Evolutionary conservation across 2,329 filamentous ascomycete genomes (phyloP).

Genomic region (Volutella citrinella): DNA sequence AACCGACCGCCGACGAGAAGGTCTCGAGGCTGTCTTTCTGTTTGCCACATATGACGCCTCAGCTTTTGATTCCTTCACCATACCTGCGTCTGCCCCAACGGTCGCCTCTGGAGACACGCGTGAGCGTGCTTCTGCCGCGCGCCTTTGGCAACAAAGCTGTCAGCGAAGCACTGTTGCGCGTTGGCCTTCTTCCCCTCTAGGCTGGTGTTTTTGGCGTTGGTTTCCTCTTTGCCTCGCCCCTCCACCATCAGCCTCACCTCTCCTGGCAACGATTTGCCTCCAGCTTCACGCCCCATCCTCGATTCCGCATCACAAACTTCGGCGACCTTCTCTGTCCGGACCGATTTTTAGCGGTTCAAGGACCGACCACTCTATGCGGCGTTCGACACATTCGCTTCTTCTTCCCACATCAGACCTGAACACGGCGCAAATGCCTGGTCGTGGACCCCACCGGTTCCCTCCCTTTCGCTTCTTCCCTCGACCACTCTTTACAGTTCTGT

Average conservation of each 20-base stretch:
- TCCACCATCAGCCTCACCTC: constrained; percentile 6
- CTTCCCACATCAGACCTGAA: constrained; percentile 6
- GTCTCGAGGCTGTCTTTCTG: constrained; percentile 13
- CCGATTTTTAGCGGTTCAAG: constrained; percentile 2
- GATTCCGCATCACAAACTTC: too few relatives aligned
- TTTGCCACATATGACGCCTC: constrained; percentile 11
- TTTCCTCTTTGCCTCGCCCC: constrained; percentile 7
- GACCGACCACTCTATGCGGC: constrained; percentile 9
- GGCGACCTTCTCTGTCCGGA: constrained; percentile 4
- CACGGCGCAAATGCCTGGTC: constrained; percentile 14
- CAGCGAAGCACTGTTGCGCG: too few relatives aligned
- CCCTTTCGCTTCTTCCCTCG: constrained; percentile 10
- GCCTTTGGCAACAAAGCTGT: constrained; percentile 13
- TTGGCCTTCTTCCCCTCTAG: too few relatives aligned
- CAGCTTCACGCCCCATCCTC: too few relatives aligned
- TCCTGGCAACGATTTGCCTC: too few relatives aligned
- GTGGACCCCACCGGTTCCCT: constrained; percentile 8
- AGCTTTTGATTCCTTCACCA: constrained; percentile 17
- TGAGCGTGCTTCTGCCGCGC: constrained; percentile 14
- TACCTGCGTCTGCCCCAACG: constrained; percentile 16
- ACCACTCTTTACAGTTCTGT: constrained; percentile 5
- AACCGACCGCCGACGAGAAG: too few relatives aligned
- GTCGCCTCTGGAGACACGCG: constrained; percentile 14
- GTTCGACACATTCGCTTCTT: constrained; percentile 13
- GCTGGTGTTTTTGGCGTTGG: too few relatives aligned